phyloP scores from a whole-genome alignment of 208 protist genomes.

The Trypanosoma lewisi region DNA sequence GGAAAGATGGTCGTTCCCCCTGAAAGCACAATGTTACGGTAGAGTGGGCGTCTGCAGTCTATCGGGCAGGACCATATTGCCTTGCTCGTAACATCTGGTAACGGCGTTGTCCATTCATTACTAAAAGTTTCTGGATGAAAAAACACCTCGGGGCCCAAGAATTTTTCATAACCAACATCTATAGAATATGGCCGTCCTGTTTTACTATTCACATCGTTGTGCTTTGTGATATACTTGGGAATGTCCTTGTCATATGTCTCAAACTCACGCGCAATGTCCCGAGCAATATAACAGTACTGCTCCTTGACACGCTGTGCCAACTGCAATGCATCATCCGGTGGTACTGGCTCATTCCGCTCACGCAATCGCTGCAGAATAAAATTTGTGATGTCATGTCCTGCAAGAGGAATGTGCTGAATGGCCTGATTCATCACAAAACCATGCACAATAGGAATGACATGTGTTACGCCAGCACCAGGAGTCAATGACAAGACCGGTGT shows the following conservation, averaged over 20 bases:
- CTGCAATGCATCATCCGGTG: constrained; percentile 87
- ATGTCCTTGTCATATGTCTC: constrained; percentile 91
- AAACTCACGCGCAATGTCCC: constrained; percentile 91
- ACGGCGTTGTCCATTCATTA: constrained; percentile 86
- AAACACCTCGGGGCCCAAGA: constrained; percentile 97
- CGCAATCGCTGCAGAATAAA: constrained; percentile 94
- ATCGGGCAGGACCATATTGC: constrained; percentile 96
- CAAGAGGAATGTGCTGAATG: constrained; percentile 97
- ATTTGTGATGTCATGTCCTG: constrained; percentile 95
- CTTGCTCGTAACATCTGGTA: constrained; percentile 93
- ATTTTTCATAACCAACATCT: constrained; percentile 97
- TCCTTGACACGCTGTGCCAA: constrained; percentile 95
- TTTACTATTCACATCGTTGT: constrained; percentile 41
- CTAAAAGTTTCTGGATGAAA: constrained; percentile 98
- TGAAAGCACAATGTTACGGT: constrained; percentile 97
- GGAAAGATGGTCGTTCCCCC: constrained; percentile 98
- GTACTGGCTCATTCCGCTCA: constrained; percentile 85
- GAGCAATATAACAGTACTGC: constrained; percentile 92
- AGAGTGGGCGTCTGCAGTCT: constrained; percentile 94
- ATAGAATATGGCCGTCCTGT: constrained; percentile 48
- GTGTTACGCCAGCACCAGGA: constrained; percentile 98
- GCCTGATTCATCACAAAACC: constrained; percentile 95
- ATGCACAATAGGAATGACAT: constrained; percentile 97
- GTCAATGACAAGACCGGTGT: constrained; percentile 96
- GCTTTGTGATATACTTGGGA: constrained; percentile 74